Conservation (phyloP, 768 basidiomycete species). For the Coprinopsis marcescibilis region DNA sequence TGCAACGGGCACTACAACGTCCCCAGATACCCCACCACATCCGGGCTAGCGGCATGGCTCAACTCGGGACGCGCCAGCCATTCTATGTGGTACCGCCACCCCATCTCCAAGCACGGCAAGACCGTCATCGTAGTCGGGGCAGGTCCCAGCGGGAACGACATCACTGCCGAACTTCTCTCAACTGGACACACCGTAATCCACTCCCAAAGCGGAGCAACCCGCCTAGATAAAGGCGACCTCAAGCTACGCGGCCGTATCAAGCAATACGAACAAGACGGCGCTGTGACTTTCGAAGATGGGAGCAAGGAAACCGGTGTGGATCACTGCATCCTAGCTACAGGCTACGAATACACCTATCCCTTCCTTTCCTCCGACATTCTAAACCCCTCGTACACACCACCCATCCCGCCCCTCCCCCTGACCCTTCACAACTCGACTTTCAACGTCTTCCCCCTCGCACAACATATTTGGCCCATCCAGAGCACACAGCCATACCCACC, state of each 20-base stretch:
- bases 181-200: conserved; percentile 46
- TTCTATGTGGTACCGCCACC: conserved; percentile 62
- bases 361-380: conserved; percentile 40
- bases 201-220: conserved; percentile 36
- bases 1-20: conserved; percentile 72
- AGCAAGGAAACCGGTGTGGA: conserved; percentile 49
- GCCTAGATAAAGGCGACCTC: conserved; percentile 23
- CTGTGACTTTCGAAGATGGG: conserved; percentile 32
- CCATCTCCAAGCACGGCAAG: conserved; percentile 32
- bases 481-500: conserved; percentile 29
- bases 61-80: conserved; percentile 48
- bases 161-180: conserved; percentile 51
- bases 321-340: conserved; percentile 69
- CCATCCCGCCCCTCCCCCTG: conserved; percentile 42
- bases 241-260: conserved; percentile 37
- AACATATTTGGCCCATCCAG: conserved; percentile 63
- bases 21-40: conserved; percentile 56
- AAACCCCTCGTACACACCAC: conserved; percentile 34
- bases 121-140: conserved; percentile 42
- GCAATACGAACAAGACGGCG: not conserved
- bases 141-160: conserved; percentile 68
- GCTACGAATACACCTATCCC: conserved; percentile 60
- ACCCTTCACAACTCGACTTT: conserved; percentile 59
- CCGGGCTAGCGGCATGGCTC: conserved; percentile 60
- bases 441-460: conserved; percentile 65